Conservation (phyloP, 208 protist genomes). For the Strigomonas oncopelti region DNA sequence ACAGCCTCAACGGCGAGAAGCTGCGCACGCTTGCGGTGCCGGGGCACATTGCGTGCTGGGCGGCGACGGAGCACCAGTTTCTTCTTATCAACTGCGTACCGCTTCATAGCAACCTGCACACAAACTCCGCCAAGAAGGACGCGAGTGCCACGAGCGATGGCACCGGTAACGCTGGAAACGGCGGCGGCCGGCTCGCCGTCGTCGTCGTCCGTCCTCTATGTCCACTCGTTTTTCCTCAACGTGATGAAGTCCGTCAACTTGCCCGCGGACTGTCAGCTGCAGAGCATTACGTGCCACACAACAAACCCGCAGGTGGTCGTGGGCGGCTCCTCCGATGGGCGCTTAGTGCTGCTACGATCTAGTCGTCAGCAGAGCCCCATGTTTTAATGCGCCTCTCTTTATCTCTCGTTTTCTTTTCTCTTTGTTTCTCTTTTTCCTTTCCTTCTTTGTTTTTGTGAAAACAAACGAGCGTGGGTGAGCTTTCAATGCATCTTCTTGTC, state of each 20-base stretch:
- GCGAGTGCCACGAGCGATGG: not conserved
- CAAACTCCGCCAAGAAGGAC: not conserved
- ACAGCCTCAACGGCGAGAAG: conserved; percentile 71
- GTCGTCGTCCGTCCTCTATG: conserved; percentile 43
- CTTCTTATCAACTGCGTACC: conserved; percentile 52
- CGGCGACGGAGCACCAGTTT: conserved; percentile 57
- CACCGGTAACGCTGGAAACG: not conserved
- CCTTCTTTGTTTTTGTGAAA: not conserved
- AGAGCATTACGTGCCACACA: conserved; percentile 53
- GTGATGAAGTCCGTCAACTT: conserved; percentile 49
- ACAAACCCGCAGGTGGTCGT: conserved; percentile 66
- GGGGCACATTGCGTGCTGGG: conserved; percentile 68
- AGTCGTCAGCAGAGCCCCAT: conserved; percentile 14
- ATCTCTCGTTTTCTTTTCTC: conserved; percentile 4
- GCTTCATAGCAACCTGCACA: conserved; percentile 4
- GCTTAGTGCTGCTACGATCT: conserved; percentile 21
- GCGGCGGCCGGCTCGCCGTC: not conserved
- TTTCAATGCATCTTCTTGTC: too few relatives aligned
- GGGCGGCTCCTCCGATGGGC: conserved; percentile 20
- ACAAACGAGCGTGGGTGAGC: too few relatives aligned
- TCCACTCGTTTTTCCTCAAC: conserved; percentile 74
- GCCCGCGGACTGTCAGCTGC: conserved; percentile 23
- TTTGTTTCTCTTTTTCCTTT: not conserved
- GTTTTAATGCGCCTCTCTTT: conserved; percentile 3
- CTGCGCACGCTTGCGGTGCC: conserved; percentile 60